phyloP scores from a whole-genome alignment of 495 filamentous ascomycete genomes.

The Sordaria brevicollis region DNA sequence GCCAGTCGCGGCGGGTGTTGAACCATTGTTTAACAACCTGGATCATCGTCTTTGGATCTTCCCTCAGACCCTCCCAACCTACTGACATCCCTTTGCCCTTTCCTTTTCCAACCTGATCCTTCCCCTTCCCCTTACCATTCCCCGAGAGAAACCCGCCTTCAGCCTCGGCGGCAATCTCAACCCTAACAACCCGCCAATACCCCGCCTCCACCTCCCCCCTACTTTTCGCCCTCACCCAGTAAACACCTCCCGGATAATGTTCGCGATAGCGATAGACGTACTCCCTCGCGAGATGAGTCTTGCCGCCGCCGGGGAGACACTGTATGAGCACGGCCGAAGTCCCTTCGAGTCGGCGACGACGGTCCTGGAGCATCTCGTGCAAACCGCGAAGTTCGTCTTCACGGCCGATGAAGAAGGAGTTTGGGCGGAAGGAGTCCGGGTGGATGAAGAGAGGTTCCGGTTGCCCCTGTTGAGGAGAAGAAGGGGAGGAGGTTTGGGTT shows the following conservation, averaged over 20 bases:
- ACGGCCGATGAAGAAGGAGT: constrained; percentile 67
- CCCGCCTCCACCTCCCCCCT: constrained; percentile 51
- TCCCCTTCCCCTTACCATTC: constrained; percentile 29
- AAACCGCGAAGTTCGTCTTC: constrained; percentile 57
- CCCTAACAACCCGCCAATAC: constrained; percentile 68
- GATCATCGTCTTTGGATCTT: constrained; percentile 44
- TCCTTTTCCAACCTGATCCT: too few species aligned
- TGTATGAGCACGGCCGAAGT: constrained; percentile 61
- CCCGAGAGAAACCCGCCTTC: too few species aligned
- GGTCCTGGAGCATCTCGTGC: constrained; percentile 56
- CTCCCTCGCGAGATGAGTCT: constrained; percentile 72
- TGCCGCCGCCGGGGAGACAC: constrained; percentile 67
- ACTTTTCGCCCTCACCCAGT: constrained; percentile 68
- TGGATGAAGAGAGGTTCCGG: constrained; percentile 47
- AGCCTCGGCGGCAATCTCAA: too few species aligned
- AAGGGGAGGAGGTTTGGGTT: background rate
- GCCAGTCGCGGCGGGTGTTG: constrained; percentile 57
- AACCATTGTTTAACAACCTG: constrained; percentile 59
- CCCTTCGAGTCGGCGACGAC: constrained; percentile 48
- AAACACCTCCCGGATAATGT: constrained; percentile 64
- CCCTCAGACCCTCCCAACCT: constrained; percentile 26
- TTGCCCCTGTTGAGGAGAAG: background rate
- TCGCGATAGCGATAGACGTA: constrained; percentile 62
- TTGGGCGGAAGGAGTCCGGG: constrained; percentile 67
- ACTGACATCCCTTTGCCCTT: too few species aligned